A percentile compares a stretch with the other conserved stretches of the same genome.
Evolutionary conservation across 139 green algal species (phyloP).

Genomic region (Tetradesmus obliquus): DNA sequence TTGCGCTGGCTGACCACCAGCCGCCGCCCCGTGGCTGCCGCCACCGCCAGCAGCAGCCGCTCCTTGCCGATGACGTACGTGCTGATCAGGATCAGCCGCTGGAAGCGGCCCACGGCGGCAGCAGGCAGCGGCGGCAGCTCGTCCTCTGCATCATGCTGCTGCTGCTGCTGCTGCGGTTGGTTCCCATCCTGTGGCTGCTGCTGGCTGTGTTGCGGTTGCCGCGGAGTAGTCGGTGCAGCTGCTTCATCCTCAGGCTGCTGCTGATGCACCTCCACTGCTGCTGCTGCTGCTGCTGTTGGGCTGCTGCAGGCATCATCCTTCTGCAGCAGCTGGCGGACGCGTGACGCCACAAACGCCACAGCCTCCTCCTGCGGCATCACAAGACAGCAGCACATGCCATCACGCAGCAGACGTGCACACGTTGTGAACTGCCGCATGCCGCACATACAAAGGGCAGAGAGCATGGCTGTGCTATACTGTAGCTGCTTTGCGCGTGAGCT

Average conservation of each 20-base stretch:
- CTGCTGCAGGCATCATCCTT: constrained; percentile 38
- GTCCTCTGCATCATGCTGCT: background rate
- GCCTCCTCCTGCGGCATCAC: constrained; percentile 61
- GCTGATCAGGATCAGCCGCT: constrained; percentile 68
- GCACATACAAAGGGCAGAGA: too few species aligned
- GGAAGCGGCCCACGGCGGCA: constrained; percentile 36
- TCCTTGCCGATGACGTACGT: constrained; percentile 92
- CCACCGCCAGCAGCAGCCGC: constrained; percentile 76
- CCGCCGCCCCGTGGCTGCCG: constrained; percentile 55
- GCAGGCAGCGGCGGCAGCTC: constrained; percentile 1
- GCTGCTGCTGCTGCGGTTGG: constrained; percentile 29
- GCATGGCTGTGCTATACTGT: too few species aligned
- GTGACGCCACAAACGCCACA: constrained; percentile 70
- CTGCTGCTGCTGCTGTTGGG: constrained; percentile 6
- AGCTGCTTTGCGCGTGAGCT: too few species aligned
- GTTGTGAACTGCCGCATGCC: too few species aligned
- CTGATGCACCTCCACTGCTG: constrained; percentile 6
- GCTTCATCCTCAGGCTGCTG: constrained; percentile 47
- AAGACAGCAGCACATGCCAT: too few species aligned
- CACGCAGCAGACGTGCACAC: background rate
- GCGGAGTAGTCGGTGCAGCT: background rate
- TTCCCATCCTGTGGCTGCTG: background rate
- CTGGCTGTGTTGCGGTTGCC: background rate
- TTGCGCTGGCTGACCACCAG: constrained; percentile 74
- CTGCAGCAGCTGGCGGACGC: constrained; percentile 57